Conservation (phyloP, 2,329 filamentous ascomycete genomes). For the Colletotrichum somersetense region DNA sequence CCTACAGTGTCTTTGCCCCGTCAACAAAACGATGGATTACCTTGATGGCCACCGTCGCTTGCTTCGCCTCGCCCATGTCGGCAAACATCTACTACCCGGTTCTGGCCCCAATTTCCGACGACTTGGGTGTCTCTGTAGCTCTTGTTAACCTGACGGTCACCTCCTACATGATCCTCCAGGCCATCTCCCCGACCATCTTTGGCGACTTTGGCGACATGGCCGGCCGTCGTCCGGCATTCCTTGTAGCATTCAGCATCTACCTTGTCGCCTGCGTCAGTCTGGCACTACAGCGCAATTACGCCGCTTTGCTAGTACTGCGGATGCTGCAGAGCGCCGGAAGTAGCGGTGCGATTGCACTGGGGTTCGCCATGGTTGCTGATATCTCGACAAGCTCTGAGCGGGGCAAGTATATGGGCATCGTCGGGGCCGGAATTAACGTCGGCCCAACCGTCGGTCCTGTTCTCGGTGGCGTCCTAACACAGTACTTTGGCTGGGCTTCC, state of each 20-base stretch:
- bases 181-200: slow-evolving; percentile 70
- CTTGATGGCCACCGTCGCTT: slow-evolving; percentile 64
- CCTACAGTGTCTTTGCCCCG: slow-evolving; percentile 53
- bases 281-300: slow-evolving; percentile 68
- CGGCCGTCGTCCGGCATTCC: slow-evolving; percentile 72
- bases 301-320: slow-evolving; percentile 70
- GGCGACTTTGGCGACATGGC: slow-evolving; percentile 72
- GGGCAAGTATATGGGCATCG: slow-evolving; percentile 79
- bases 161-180: slow-evolving; percentile 75
- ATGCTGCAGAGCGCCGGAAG: slow-evolving; percentile 74
- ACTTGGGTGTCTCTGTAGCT: slow-evolving; percentile 54
- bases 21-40: slow-evolving; percentile 65
- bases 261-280: slow-evolving; percentile 70
- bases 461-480: slow-evolving; percentile 72
- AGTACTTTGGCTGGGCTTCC: slow-evolving; percentile 75
- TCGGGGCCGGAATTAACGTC: slow-evolving; percentile 70
- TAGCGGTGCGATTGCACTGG: slow-evolving; percentile 78
- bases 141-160: slow-evolving; percentile 66
- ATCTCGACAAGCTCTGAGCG: slow-evolving; percentile 76
- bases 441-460: slow-evolving; percentile 69
- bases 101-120: slow-evolving; percentile 54
- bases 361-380: slow-evolving; percentile 79
- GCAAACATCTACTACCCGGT: slow-evolving; percentile 69
- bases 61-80: slow-evolving; percentile 69
- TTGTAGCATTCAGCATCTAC: slow-evolving; percentile 69